Evolutionary conservation across 306 rosid genomes (phyloP), one percentile per base, ranked within the genome.

Genomic region (Ammopiptanthus mongolicus): DNA sequence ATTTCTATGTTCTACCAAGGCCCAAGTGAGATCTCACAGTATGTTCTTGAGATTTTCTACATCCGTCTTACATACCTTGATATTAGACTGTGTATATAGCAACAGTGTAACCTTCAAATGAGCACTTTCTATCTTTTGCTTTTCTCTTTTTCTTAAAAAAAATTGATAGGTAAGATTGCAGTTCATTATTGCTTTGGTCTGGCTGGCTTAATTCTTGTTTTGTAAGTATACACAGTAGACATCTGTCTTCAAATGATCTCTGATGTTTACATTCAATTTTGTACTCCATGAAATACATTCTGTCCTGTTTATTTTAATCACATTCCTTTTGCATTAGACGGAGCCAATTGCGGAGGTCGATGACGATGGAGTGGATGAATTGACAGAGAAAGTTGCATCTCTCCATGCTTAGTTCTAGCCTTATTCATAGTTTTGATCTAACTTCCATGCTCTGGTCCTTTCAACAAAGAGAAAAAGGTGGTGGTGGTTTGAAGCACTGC

Each of bases 311-410:
- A 17, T 37, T 37, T 41, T 17, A 55, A 47, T 23, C 18, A 36
- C 53, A 44, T 50, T 23, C 0, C 15, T 72, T 71, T 39, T 72
- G 46, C 58, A 31, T 67, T 81, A 89, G 92, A 89, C 80, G 76
- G 93, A 87, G 59, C 55, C 89, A 47, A 90, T 87, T 78, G 67
- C 46, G 10, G 98, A 91, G 84, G 71, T n/a, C 28, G 81, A 78
- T 1, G 97, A 88, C 1, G 93, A 92, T 82, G 71, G 71, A 39
- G 74, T 83, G 21, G 97, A 90, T 31, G 90, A 71, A 34, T 76
- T 92, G 86, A 60, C 90, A 11, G 88, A 87, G 19, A 85, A 86
- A 58, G 73, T 87, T 52, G 86, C 84, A 55, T 82, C 85, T 37
- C 78, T 87, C 44, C 78, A 31, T 29, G 86, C 83, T 36, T 89